A percentile compares a stretch with the other conserved stretches of the same genome.
These are phyloP conservation scores for Xerocomellus chrysenteron DNA, from an alignment of 768 basidiomycete genomes.

Conservation along the genomic window DNA sequence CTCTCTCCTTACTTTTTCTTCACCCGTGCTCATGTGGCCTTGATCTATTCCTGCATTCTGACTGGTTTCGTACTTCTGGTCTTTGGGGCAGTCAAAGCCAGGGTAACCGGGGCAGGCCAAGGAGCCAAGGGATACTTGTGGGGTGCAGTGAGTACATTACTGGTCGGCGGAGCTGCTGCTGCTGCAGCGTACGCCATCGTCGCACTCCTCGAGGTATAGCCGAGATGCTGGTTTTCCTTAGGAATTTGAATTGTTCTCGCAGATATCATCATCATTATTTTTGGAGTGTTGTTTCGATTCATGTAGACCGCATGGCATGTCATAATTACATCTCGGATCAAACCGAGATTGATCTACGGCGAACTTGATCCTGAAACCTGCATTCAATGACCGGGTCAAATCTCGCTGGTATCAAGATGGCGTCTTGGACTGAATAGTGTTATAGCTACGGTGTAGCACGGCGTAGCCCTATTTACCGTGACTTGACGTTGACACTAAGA, in stretches of 20 bases:
- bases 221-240: background rate
- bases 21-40: conserved; percentile 59
- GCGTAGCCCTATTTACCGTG: background rate
- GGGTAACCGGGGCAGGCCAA: conserved; percentile 77
- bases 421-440: background rate
- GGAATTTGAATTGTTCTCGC: background rate
- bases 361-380: background rate
- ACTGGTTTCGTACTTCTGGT: conserved; percentile 85
- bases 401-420: background rate
- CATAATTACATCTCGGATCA: background rate
- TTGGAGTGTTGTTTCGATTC: background rate
- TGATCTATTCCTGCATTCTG: conserved; percentile 73
- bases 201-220: conserved; percentile 42
- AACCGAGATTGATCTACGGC: background rate
- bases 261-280: background rate
- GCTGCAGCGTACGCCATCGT: conserved; percentile 68
- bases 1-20: conserved; percentile 93
- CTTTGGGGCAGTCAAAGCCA: conserved; percentile 90
- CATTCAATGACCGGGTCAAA: background rate
- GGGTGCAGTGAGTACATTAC: conserved; percentile 83
- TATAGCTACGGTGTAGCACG: no score
- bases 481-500: background rate
- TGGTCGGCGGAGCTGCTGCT: conserved; percentile 90
- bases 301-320: conserved; percentile 1
- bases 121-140: conserved; percentile 71